Evolutionary conservation across 1,284 basidiomycete species (phyloP), one percentile per base, ranked within the genome.

Genomic region (Cutaneotrichosporon cavernicola): DNA sequence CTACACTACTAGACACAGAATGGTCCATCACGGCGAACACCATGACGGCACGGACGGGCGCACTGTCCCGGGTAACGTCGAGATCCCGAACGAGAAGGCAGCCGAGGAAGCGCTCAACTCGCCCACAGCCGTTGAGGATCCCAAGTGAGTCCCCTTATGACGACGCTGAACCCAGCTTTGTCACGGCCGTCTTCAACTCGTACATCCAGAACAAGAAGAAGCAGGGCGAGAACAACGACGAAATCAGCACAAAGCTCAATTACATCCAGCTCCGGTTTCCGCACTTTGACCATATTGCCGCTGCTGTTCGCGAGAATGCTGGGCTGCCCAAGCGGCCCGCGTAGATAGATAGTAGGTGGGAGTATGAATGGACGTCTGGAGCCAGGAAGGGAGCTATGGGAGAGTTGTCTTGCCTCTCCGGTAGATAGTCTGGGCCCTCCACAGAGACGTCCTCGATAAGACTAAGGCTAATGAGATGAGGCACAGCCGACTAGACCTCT

Each of bases 21-120:
- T 67, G 66, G 55, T 58, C 31, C 66, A 65, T 63, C 66, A 67
- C 66, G 63, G 46, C 22, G 43, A 60, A 40, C 66, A 67, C 66
- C 66, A 67, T 63, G 49, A 46, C 22, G 63, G 64, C 58, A 56
- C 51, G 21, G 55, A 55, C 58, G 56, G 47, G 47, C 53, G 21
- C 31, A 34, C 49, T 18, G 34, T 56, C 14, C 34, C 34, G 8
- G 55, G 60, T 47, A 60, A 67, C 50, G 53, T 53, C 36, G 63
- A 61, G 53, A 34, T 34, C 31, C 16, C 51, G 14, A 67, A 67
- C 58, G 66, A 67, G 63, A 65, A 46, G 22, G 63, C 61, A 11
- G 66, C 61, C 21, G 63, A 56, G 40, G 55, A 65, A 40, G 63
- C 63, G 26, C 66, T 67, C 55, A 62, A 62, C 63, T 8, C 21